Conservation (phyloP, 176 grass and related monocot species). For the Oryza meyeriana region DNA sequence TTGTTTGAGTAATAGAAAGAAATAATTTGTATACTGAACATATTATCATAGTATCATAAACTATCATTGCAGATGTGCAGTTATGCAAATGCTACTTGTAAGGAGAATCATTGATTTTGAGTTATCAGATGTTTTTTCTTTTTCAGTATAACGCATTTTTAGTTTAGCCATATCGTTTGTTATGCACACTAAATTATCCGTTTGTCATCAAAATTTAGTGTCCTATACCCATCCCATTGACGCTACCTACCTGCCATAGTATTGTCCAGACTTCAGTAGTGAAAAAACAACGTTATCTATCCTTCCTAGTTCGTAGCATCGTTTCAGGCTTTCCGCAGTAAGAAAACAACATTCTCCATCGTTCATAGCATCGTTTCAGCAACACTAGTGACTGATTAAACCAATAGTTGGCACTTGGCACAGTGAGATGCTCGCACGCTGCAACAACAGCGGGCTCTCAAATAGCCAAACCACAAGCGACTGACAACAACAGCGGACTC, state of each 20-base stretch:
- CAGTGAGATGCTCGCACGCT: not conserved
- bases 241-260: too few relatives aligned
- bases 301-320: not conserved
- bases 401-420: not conserved
- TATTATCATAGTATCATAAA: not conserved
- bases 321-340: not conserved
- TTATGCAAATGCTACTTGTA: constrained; percentile 12
- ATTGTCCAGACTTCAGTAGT: not conserved
- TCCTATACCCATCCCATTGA: not conserved
- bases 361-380: not conserved
- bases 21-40: not conserved
- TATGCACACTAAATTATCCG: not conserved
- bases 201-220: not conserved
- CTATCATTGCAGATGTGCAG: not conserved
- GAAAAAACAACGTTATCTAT: not conserved
- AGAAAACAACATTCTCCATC: not conserved
- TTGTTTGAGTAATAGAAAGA: not conserved
- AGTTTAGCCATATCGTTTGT: not conserved
- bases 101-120: not conserved
- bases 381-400: not conserved
- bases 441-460: not conserved
- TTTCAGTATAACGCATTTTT: not conserved
- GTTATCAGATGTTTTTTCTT: not conserved
- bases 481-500: not conserved
- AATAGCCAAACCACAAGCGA: too few relatives aligned